These are phyloP conservation scores for Tulasnella sp. DNA, from an alignment of 768 basidiomycete genomes.

Conservation along the genomic window DNA sequence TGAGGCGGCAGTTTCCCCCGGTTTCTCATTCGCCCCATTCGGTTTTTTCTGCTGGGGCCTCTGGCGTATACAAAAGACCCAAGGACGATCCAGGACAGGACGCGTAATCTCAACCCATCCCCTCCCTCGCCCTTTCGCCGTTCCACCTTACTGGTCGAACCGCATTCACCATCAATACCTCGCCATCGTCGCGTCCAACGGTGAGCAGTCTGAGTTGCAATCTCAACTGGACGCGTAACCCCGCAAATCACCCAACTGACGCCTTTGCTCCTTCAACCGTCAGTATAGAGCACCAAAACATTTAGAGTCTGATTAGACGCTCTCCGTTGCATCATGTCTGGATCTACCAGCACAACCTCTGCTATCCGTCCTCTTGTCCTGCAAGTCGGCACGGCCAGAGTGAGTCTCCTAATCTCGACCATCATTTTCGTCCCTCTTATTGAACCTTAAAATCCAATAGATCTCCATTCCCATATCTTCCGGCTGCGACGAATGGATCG, in stretches of 20 bases:
- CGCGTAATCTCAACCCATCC: too few relatives aligned
- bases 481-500: slow-evolving; percentile 75
- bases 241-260: not conserved
- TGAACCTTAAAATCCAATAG: slow-evolving; percentile 29
- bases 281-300: not conserved
- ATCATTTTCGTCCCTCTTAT: slow-evolving; percentile 4
- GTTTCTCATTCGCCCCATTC: too few relatives aligned
- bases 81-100: not conserved
- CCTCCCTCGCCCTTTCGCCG: not conserved
- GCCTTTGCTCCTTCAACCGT: not conserved
- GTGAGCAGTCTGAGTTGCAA: not conserved
- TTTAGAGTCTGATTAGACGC: not conserved
- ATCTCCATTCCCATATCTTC: slow-evolving; percentile 81
- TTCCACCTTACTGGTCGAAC: not conserved
- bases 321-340: not conserved
- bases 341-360: not conserved
- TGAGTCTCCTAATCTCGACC: not conserved
- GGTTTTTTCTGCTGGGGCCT: not conserved
- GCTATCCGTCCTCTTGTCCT: not conserved
- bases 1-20: too few relatives aligned
- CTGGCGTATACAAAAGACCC: not conserved
- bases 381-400: not conserved
- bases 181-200: not conserved
- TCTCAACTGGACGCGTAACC: not conserved
- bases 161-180: too few relatives aligned